phyloP scores from a whole-genome alignment of 805 yeast genomes.

The Starmerella khaoyaiensis region DNA sequence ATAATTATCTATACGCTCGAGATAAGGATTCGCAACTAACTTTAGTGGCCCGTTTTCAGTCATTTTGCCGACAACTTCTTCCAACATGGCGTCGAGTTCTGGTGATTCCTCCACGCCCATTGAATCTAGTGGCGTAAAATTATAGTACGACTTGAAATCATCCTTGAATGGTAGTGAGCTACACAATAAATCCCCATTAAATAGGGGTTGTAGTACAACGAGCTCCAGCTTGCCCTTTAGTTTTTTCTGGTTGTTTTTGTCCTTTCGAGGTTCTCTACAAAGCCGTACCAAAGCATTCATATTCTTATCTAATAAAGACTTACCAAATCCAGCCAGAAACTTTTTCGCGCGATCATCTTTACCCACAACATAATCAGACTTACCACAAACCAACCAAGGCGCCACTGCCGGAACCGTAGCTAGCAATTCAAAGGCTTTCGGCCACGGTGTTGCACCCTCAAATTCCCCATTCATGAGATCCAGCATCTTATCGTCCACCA shows the following conservation, averaged over 20 bases:
- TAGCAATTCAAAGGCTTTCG: constrained; percentile 16
- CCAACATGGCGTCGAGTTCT: constrained; percentile 12
- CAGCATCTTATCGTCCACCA: constrained; percentile 9
- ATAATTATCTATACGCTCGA: constrained; percentile 4
- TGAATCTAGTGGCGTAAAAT: constrained; percentile 9
- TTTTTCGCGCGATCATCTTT: not conserved
- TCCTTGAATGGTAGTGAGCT: constrained; percentile 19
- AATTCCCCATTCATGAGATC: constrained; percentile 18
- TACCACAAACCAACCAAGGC: constrained; percentile 15
- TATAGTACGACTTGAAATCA: constrained; percentile 14
- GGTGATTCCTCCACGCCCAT: constrained; percentile 2
- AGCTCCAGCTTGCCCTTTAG: constrained; percentile 15
- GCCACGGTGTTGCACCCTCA: constrained; percentile 13
- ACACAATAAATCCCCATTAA: constrained; percentile 8
- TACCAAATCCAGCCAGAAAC: constrained; percentile 14
- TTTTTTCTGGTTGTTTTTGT: constrained; percentile 1
- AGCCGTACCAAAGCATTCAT: constrained; percentile 19
- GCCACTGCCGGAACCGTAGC: constrained; percentile 16
- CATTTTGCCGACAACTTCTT: constrained; percentile 14
- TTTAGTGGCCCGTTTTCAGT: not conserved
- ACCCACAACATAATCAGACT: constrained; percentile 10
- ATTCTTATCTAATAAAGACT: constrained; percentile 5
- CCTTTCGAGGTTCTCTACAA: constrained; percentile 8
- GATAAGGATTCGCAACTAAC: constrained; percentile 4
- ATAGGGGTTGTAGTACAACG: constrained; percentile 14